These are phyloP conservation scores for Fusarium dimerum DNA, from an alignment of 2,329 filamentous ascomycete species.

Conservation along the genomic window DNA sequence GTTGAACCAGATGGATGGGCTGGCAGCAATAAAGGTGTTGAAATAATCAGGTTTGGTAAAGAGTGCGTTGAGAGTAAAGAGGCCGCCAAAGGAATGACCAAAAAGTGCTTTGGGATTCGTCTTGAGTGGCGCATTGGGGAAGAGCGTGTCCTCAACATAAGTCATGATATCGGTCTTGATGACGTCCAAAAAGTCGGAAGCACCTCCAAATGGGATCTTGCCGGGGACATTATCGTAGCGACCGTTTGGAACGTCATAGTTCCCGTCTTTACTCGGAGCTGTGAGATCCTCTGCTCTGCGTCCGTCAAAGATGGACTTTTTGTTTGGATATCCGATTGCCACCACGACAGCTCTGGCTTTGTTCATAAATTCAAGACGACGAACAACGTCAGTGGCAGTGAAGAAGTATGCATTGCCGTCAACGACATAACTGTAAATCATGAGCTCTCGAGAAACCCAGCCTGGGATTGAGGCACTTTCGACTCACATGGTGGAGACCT, in stretches of 20 bases:
- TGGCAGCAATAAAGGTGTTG: conserved; percentile 46
- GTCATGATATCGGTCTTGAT: conserved; percentile 41
- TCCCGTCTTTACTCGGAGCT: conserved; percentile 18
- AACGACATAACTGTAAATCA: conserved; percentile 31
- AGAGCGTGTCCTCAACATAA: conserved; percentile 26
- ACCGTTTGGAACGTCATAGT: conserved; percentile 21
- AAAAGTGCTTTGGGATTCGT: conserved; percentile 44
- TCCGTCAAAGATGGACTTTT: conserved; percentile 27
- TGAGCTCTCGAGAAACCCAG: accelerated
- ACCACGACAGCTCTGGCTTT: conserved; percentile 31
- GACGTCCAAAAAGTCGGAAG: conserved; percentile 45
- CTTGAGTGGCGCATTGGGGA: conserved; percentile 28
- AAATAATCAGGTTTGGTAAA: conserved; percentile 43
- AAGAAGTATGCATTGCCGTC: conserved; percentile 39
- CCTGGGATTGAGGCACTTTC: conserved; percentile 9
- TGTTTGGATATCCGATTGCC: conserved; percentile 34
- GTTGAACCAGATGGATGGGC: conserved; percentile 51
- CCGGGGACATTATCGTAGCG: conserved; percentile 21
- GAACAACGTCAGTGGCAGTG: conserved; percentile 32
- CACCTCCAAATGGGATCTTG: conserved; percentile 39
- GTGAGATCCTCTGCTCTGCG: conserved; percentile 34
- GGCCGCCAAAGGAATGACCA: conserved; percentile 50
- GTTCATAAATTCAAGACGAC: conserved; percentile 27
- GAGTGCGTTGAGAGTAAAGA: conserved; percentile 47
- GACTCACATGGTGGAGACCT: conserved; percentile 29